Base-by-base conservation (phyloP, 2,329 filamentous ascomycete species). In the Fusarium annulatum region DNA sequence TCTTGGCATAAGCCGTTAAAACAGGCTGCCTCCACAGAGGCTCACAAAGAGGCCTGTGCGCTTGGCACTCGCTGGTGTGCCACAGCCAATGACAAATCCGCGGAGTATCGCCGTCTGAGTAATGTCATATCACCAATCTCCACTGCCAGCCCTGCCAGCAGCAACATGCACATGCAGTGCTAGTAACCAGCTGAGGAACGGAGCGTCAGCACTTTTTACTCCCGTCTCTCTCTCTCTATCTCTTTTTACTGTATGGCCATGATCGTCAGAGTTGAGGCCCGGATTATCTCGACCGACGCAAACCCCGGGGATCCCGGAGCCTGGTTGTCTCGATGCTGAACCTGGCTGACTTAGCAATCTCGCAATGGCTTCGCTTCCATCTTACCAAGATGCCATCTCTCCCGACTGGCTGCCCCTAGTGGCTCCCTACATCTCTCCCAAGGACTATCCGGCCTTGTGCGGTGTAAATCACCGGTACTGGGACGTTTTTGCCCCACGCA, bases 401-500 rank as follows among this genome's bases (percentile, higher is more conserved):
- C 76, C 77, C 28, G 85, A 89, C 81, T 89, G 88, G 86, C 81
- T 89, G 21, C 78, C 78, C 36, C 70, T 89, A 8, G 85, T 85
- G 18, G 86, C 84, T 11, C 84, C 86, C 3, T 86, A 85, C 71
- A 71, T 89, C 52, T 74, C 79, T 5, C 72, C 82, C 46, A 64
- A 74, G 10, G 83, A 87, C 74, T 87, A 86, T 72, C 75, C 81
- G 30, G 78, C 79, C 12, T 84, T 89, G 48, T 89, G 86, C 74
- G 83, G 84, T 42, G 88, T 90, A 15, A 85, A 82, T 53, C 79
- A 74, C 45, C 83, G 81, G 15, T 89, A 88, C 73, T 84, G 86
- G 80, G 63, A 73, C 46, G 79, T 84, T 26, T 90, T 90, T 75
- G 85, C 85, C 9, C 86, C 87, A 26, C 84, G 82, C 9, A 79